Evolutionary conservation across 2,329 filamentous ascomycete genomes (phyloP).

Genomic region (Periconia sp.): DNA sequence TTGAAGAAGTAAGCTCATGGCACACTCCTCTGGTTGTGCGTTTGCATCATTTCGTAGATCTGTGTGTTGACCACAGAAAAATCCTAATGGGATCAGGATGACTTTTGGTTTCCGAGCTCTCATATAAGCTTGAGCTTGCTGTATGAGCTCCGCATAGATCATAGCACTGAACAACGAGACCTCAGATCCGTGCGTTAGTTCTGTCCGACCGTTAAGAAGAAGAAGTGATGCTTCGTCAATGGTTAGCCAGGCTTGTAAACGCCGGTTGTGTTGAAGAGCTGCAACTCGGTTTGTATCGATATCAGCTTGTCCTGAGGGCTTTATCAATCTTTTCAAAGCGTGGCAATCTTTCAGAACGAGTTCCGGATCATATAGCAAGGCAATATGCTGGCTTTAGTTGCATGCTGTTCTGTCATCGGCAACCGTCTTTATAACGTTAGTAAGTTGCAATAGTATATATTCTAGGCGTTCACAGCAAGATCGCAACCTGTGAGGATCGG

Average conservation of each 20-base stretch:
- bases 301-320: not conserved
- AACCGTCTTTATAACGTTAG: too few species aligned
- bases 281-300: constrained; percentile 1
- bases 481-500: too few species aligned
- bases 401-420: too few species aligned
- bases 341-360: constrained; percentile 3
- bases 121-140: not conserved
- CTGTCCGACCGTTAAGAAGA: constrained; percentile 8
- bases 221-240: constrained; percentile 7
- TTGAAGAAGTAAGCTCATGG: constrained; percentile 13
- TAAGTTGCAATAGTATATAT: too few species aligned
- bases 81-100: constrained; percentile 6
- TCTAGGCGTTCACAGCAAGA: too few species aligned
- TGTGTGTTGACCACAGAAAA: constrained; percentile 12
- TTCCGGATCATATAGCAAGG: constrained; percentile 8
- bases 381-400: too few species aligned
- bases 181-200: constrained; percentile 1
- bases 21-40: constrained; percentile 4
- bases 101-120: not conserved
- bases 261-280: constrained; percentile 2
- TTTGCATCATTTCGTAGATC: constrained; percentile 4
- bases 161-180: constrained; percentile 7
- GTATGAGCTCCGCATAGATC: not conserved
- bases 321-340: not conserved
- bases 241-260: constrained; percentile 8